Conservation (phyloP, 2,329 filamentous ascomycete species). For the Chaetomium sp. region DNA sequence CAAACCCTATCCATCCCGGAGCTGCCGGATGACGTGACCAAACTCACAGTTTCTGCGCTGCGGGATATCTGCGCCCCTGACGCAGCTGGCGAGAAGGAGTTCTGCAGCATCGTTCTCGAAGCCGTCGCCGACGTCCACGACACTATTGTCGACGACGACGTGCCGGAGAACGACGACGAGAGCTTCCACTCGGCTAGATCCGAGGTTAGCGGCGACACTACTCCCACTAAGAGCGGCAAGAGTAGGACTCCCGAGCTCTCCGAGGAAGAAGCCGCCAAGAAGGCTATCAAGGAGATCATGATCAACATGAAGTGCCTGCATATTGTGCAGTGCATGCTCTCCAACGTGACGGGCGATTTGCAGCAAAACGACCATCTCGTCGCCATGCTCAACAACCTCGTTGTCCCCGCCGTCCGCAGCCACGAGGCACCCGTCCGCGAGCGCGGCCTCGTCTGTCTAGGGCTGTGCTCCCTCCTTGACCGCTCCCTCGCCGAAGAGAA, state of each 20-base stretch:
- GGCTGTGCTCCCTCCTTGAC: slow-evolving; percentile 87
- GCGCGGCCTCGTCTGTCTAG: slow-evolving; percentile 83
- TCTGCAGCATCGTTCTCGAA: slow-evolving; percentile 84
- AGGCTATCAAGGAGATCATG: slow-evolving; percentile 86
- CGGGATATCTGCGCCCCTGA: slow-evolving; percentile 79
- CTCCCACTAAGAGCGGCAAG: slow-evolving; percentile 52
- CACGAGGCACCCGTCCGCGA: slow-evolving; percentile 93
- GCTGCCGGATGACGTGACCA: slow-evolving; percentile 89
- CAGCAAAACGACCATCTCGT: slow-evolving; percentile 91
- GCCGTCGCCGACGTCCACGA: slow-evolving; percentile 97
- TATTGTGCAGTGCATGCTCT: slow-evolving; percentile 95
- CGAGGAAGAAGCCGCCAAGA: slow-evolving; percentile 69
- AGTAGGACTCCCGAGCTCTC: slow-evolving; percentile 47
- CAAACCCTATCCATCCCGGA: slow-evolving; percentile 84
- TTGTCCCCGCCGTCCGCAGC: slow-evolving; percentile 91
- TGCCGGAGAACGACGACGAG: slow-evolving; percentile 66
- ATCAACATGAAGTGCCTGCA: slow-evolving; percentile 98
- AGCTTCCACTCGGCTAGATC: slow-evolving; percentile 95
- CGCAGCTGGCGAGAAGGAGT: slow-evolving; percentile 74
- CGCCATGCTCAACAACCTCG: slow-evolving; percentile 95
- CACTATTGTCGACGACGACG: slow-evolving; percentile 77
- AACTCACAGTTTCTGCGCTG: slow-evolving; percentile 79
- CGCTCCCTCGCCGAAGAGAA: slow-evolving; percentile 92
- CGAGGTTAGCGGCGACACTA: slow-evolving; percentile 71
- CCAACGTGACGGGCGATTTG: slow-evolving; percentile 85